Conservation (phyloP, 768 basidiomycete species). For the Suillus hirtellus region DNA sequence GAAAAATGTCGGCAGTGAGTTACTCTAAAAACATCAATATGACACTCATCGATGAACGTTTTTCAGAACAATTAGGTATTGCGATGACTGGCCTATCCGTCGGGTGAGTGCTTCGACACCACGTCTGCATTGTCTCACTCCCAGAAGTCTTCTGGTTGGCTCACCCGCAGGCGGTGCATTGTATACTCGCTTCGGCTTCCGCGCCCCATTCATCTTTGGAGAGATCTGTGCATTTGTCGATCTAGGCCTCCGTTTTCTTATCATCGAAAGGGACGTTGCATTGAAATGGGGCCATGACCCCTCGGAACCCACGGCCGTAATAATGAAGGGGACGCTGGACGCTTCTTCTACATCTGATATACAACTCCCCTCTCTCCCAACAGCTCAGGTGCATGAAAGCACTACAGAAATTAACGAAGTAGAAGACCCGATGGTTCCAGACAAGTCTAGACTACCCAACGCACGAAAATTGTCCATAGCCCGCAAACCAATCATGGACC, state of each 20-base stretch:
- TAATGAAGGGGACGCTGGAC: background rate
- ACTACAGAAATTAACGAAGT: background rate
- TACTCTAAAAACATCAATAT: background rate
- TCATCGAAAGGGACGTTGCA: conserved; percentile 58
- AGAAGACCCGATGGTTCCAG: background rate
- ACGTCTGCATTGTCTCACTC: conserved; percentile 3
- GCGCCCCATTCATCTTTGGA: conserved; percentile 59
- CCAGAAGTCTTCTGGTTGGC: conserved; percentile 48
- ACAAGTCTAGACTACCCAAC: conserved; percentile 1
- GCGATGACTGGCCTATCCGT: conserved; percentile 59
- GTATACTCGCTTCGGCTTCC: conserved; percentile 56
- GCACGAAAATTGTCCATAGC: background rate
- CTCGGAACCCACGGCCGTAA: conserved; percentile 11
- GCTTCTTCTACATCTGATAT: background rate
- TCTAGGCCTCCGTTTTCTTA: conserved; percentile 51
- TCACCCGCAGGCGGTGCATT: conserved; percentile 59
- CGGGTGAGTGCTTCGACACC: conserved; percentile 38
- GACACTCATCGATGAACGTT: conserved; percentile 1
- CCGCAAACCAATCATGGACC: conserved; percentile 11
- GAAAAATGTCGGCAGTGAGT: conserved; percentile 49
- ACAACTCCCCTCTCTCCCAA: background rate
- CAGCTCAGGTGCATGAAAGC: background rate
- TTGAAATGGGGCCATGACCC: conserved; percentile 50
- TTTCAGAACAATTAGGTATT: conserved; percentile 56
- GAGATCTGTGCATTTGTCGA: conserved; percentile 49